A percentile compares a stretch with the other conserved stretches of the same genome.
Conservation (phyloP, 768 basidiomycete genomes). For the Boletus sp. region DNA sequence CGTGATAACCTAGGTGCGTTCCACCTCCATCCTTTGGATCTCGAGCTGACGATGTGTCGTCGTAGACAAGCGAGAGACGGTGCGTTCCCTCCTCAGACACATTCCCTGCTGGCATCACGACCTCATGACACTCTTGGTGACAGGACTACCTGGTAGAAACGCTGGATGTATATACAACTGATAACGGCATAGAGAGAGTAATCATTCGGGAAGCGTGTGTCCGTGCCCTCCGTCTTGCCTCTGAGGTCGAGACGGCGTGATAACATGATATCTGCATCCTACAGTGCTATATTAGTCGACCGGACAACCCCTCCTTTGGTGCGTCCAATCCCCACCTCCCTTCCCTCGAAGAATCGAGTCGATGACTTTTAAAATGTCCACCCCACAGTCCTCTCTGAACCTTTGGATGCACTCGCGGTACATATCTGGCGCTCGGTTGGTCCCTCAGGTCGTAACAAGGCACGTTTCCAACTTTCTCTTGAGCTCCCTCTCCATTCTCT, state of each 20-base stretch:
- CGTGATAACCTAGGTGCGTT: constrained; percentile 72
- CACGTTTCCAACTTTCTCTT: constrained; percentile 17
- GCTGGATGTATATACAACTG: constrained; percentile 68
- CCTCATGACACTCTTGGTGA: background rate
- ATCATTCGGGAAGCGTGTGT: constrained; percentile 40
- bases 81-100: constrained; percentile 17
- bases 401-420: constrained; percentile 60
- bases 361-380: background rate
- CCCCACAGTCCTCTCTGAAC: constrained; percentile 72
- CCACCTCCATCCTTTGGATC: background rate
- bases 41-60: background rate
- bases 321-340: constrained; percentile 14
- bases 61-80: constrained; percentile 83
- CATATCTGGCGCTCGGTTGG: constrained; percentile 74
- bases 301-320: constrained; percentile 91
- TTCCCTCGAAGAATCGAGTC: too few relatives aligned
- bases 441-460: constrained; percentile 89
- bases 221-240: background rate
- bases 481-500: background rate
- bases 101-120: background rate
- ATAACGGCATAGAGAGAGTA: constrained; percentile 47
- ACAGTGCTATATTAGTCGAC: constrained; percentile 82
- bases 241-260: background rate
- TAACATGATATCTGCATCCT: background rate
- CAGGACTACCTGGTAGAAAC: constrained; percentile 86